phyloP scores from a whole-genome alignment of 176 grass and related monocot genomes.

The Ensete ventricosum region DNA sequence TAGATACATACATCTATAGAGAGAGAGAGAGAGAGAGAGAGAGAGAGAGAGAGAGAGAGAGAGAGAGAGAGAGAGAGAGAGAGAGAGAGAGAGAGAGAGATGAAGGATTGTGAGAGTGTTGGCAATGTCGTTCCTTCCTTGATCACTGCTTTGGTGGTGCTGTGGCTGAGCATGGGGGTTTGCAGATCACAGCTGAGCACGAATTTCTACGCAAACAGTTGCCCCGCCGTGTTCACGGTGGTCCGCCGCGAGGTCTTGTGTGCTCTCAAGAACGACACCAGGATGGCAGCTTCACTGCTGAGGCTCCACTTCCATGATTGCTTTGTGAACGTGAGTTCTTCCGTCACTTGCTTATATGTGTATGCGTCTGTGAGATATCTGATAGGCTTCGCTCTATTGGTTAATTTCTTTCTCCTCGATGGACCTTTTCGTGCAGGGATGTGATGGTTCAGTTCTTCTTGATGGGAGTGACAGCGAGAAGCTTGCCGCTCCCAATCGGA shows the following conservation, averaged over 20 bases:
- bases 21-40: no score
- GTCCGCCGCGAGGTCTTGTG: slow-evolving; percentile 27
- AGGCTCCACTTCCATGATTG: slow-evolving; percentile 92
- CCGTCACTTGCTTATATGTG: no score
- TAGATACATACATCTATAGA: neutral
- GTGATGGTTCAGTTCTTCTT: slow-evolving; percentile 69
- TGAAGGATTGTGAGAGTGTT: neutral
- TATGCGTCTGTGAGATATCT: no score
- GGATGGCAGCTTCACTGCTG: slow-evolving; percentile 70
- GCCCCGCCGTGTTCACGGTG: slow-evolving; percentile 42
- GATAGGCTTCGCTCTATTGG: no score
- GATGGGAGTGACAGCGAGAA: slow-evolving; percentile 60
- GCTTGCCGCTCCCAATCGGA: slow-evolving; percentile 25
- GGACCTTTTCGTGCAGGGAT: slow-evolving; percentile 32
- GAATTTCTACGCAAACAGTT: slow-evolving; percentile 46
- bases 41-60: neutral
- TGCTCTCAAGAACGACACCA: slow-evolving; percentile 38
- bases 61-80: no score
- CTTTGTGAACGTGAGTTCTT: slow-evolving; percentile 54
- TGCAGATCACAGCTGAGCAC: slow-evolving; percentile 35
- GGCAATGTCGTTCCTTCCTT: slow-evolving; percentile 4
- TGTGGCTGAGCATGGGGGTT: slow-evolving; percentile 32
- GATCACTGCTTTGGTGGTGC: slow-evolving; percentile 22
- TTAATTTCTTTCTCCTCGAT: neutral
- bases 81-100: neutral